These are phyloP conservation scores for Talaromyces borbonicus DNA, from an alignment of 495 filamentous ascomycete genomes.

Conservation along the genomic window DNA sequence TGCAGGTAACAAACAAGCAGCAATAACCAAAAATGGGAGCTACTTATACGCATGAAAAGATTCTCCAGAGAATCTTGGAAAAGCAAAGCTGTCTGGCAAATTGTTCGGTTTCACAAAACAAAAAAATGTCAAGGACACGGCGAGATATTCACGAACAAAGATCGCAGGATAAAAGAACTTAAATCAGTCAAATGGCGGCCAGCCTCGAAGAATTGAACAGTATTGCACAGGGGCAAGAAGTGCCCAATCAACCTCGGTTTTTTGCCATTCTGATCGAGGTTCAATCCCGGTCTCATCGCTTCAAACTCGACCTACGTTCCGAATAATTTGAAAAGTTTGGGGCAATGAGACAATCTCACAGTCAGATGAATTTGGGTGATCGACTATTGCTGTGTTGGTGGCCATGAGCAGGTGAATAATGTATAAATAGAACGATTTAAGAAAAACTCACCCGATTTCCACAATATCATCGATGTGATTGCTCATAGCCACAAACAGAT, in stretches of 20 bases:
- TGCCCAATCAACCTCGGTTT: slow-evolving; percentile 15
- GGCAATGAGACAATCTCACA: slow-evolving; percentile 12
- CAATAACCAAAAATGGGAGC: slow-evolving; percentile 4
- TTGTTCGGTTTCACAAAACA: slow-evolving; percentile 10
- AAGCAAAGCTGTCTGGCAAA: slow-evolving; percentile 13
- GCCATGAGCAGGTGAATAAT: background rate
- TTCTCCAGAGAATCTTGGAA: slow-evolving; percentile 13
- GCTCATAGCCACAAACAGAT: slow-evolving; percentile 95
- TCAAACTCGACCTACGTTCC: slow-evolving; percentile 16
- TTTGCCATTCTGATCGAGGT: slow-evolving; percentile 30
- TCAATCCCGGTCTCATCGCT: slow-evolving; percentile 18
- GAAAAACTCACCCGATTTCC: slow-evolving; percentile 2
- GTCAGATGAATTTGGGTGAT: slow-evolving; percentile 32
- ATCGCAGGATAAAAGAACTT: slow-evolving; percentile 16
- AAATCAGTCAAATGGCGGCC: slow-evolving; percentile 28
- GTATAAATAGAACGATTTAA: background rate
- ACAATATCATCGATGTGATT: slow-evolving; percentile 30
- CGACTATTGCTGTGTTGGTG: slow-evolving; percentile 23
- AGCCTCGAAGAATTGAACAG: slow-evolving; percentile 36
- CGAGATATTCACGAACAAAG: slow-evolving; percentile 23
- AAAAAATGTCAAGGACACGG: slow-evolving; percentile 14
- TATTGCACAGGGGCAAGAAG: slow-evolving; percentile 19
- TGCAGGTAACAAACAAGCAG: slow-evolving; percentile 12
- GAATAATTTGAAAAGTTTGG: slow-evolving; percentile 7
- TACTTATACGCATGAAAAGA: slow-evolving; percentile 1